These are phyloP conservation scores for Paraconiothyrium sp. DNA, from an alignment of 2,329 filamentous ascomycete species.

Conservation along the genomic window DNA sequence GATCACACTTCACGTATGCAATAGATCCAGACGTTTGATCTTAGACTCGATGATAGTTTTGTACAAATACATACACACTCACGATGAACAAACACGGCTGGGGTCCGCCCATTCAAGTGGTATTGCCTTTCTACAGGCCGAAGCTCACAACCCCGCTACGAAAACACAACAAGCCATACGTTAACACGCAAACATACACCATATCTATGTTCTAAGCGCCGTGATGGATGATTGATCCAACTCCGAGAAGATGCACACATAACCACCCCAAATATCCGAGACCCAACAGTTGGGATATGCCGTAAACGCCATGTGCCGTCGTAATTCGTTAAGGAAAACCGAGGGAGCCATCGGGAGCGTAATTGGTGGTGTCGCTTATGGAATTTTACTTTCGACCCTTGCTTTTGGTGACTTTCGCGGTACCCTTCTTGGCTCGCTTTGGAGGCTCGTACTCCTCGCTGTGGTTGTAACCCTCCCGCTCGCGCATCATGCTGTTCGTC, in stretches of 20 bases:
- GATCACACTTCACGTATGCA: too few species aligned
- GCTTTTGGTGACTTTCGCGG: slow-evolving; percentile 38
- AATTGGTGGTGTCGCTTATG: not conserved
- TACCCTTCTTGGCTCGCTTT: slow-evolving; percentile 55
- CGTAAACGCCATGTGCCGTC: slow-evolving; percentile 33
- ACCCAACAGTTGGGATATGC: not conserved
- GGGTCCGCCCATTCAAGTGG: not conserved
- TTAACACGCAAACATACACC: not conserved
- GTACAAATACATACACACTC: not conserved
- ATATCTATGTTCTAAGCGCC: slow-evolving; percentile 1
- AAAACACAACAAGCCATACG: not conserved
- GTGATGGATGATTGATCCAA: slow-evolving; percentile 5
- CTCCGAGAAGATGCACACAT: slow-evolving; percentile 6
- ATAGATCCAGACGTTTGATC: too few species aligned
- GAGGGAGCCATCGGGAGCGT: not conserved
- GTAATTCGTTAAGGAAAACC: slow-evolving; percentile 27
- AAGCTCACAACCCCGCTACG: not conserved
- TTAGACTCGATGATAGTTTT: not conserved
- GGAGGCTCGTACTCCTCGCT: slow-evolving; percentile 63
- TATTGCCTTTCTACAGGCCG: not conserved
- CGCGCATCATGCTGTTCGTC: slow-evolving; percentile 70
- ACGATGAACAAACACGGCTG: not conserved
- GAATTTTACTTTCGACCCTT: slow-evolving; percentile 37
- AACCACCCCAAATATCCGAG: not conserved
- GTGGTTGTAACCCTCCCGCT: slow-evolving; percentile 68